phyloP scores from a whole-genome alignment of 2,329 filamentous ascomycete species.

The Mollisiaceae sp. region DNA sequence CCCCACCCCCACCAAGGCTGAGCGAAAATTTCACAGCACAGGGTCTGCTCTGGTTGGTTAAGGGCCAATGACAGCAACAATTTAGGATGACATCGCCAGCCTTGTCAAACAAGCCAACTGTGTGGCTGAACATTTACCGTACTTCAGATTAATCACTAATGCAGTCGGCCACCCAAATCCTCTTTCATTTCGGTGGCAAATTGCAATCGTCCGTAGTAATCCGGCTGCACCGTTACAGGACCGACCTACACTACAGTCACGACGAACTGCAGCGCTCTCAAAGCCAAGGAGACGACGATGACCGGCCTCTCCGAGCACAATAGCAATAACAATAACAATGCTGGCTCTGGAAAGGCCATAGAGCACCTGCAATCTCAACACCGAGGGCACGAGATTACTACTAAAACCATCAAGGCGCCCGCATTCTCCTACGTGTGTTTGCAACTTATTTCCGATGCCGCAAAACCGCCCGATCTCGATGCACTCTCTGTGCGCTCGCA shows the following conservation, averaged over 20 bases:
- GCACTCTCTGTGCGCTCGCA: constrained; percentile 66
- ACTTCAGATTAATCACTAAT: too few species aligned
- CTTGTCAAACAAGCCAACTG: too few species aligned
- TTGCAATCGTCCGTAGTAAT: background rate
- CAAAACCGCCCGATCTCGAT: constrained; percentile 54
- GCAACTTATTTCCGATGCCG: constrained; percentile 48
- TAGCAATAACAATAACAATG: background rate
- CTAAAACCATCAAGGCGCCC: constrained; percentile 56
- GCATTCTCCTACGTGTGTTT: constrained; percentile 63
- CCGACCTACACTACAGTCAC: too few species aligned
- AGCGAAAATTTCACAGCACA: background rate
- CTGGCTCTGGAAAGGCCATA: background rate
- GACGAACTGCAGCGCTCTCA: background rate
- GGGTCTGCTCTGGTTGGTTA: background rate
- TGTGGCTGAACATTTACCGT: too few species aligned
- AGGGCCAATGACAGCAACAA: background rate
- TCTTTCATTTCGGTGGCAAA: background rate
- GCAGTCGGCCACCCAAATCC: too few species aligned
- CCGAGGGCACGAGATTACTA: constrained; percentile 52
- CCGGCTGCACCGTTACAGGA: background rate
- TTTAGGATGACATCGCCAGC: too few species aligned
- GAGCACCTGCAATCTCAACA: constrained; percentile 13
- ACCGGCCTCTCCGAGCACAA: too few species aligned
- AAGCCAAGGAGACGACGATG: background rate
- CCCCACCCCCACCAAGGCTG: background rate